Evolutionary conservation across 768 basidiomycete genomes (phyloP), one percentile per base, ranked within the genome.

Genomic region (Agaricus sinodeliciosus): DNA sequence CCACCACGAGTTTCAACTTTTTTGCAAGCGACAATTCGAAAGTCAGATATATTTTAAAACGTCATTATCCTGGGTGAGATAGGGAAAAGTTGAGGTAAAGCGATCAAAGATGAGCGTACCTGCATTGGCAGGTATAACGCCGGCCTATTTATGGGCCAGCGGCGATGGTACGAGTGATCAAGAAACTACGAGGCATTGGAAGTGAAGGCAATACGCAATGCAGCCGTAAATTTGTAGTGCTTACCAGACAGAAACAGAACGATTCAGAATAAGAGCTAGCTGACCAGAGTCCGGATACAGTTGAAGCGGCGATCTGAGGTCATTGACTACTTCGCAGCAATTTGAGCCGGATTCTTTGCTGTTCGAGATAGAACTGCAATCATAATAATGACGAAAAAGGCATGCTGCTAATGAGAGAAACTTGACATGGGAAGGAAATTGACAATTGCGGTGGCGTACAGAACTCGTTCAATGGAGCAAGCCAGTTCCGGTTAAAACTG

Each of bases 381-480:
- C 3, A 71, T 65, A 12, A 73, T 75, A 51, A 77, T 75, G 16
- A 68, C 60, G 51, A 73, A 77, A 54, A 68, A 9, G 58, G 57
- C 19, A 61, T 45, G 25, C 61, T 62, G 27, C 72, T 62, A 35
- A 72, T 61, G 22, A 63, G 62, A 2, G 71, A 70, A 3, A 59
- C 55, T 56, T 79, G 9, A 73, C 47, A 51, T 75, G 80, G 9
- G 64, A 63, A 3, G 78, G 78, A 27, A 80, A 67, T 5, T 60
- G 63, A 58, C 66, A 48, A 67, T 62, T n/a, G 12, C 69, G 53
- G 55, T 71, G 69, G 39, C 67, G 72, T 34, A 77, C 74, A 9
- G 71, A 71, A 25, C 74, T 73, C 9, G 60, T 62, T 47, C 77
- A 64, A 3, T 62, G 58, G 2, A 77, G 62, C 27, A 78, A 59